Conservation (phyloP, 768 basidiomycete genomes). For the Rickenella mellea region DNA sequence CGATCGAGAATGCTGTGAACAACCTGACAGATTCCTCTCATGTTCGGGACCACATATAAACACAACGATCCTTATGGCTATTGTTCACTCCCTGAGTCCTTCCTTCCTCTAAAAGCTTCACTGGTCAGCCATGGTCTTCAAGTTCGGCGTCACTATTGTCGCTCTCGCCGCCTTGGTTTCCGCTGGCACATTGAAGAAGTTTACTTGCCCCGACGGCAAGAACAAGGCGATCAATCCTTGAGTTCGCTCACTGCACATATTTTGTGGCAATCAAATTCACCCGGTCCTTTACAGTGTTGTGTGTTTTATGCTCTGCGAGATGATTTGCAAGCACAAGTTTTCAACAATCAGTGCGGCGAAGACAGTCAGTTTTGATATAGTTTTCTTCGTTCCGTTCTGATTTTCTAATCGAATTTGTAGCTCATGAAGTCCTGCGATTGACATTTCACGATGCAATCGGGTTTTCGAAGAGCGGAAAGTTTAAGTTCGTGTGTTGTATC, state of each 20-base stretch:
- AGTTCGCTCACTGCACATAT: too few species aligned
- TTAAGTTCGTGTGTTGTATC: conserved; percentile 9
- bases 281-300: conserved; percentile 19
- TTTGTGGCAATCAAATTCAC: too few species aligned
- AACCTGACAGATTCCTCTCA: too few species aligned
- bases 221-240: conserved; percentile 5
- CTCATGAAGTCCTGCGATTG: conserved; percentile 15
- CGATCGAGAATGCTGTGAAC: too few species aligned
- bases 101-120: too few species aligned
- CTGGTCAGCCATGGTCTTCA: conserved; percentile 20
- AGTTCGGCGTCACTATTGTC: conserved; percentile 9
- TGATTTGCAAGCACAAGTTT: conserved; percentile 19
- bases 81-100: too few species aligned
- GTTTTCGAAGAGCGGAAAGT: neutral
- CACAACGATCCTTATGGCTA: too few species aligned
- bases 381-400: too few species aligned
- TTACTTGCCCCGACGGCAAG: conserved; percentile 9
- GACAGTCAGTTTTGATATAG: too few species aligned
- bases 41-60: too few species aligned
- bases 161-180: conserved; percentile 6
- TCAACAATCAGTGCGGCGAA: conserved; percentile 21
- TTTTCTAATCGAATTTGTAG: too few species aligned
- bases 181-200: conserved; percentile 3
- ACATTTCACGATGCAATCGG: conserved; percentile 2
- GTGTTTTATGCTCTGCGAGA: conserved; percentile 21